Conservation (phyloP, 148 eudicot species). For the Nepenthes mirabilis region DNA sequence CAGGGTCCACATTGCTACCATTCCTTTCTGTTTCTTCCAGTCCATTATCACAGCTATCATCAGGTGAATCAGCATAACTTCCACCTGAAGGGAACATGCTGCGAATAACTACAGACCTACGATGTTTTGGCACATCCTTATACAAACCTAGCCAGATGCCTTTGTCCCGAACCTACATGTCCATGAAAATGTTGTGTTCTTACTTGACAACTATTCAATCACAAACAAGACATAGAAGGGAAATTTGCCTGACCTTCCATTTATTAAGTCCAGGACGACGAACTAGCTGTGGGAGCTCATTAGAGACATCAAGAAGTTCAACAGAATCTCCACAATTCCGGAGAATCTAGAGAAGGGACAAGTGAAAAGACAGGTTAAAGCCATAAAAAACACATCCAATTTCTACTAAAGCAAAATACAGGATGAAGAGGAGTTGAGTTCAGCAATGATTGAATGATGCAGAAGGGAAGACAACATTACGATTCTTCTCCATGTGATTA, state of each 20-base stretch:
- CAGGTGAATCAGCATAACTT: conserved; percentile 16
- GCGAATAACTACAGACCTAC: conserved; percentile 38
- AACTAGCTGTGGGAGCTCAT: conserved; percentile 74
- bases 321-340: conserved; percentile 71
- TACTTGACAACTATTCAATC: neutral
- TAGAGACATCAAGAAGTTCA: conserved; percentile 89
- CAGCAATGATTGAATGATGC: no score
- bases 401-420: neutral
- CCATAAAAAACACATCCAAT: no score
- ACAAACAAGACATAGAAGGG: neutral
- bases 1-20: conserved; percentile 15
- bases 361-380: neutral
- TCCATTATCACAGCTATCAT: conserved; percentile 14
- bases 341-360: conserved; percentile 40
- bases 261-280: conserved; percentile 94
- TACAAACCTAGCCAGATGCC: conserved; percentile 70
- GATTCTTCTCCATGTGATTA: no score
- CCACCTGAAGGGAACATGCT: conserved; percentile 95
- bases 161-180: conserved; percentile 78
- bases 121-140: conserved; percentile 52
- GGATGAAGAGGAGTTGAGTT: no score
- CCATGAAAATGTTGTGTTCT: conserved; percentile 9
- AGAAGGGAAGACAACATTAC: no score
- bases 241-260: conserved; percentile 63
- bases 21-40: conserved; percentile 13